Evolutionary conservation across 1,284 basidiomycete genomes (phyloP).

Genomic region (Cronartium ribicola): DNA sequence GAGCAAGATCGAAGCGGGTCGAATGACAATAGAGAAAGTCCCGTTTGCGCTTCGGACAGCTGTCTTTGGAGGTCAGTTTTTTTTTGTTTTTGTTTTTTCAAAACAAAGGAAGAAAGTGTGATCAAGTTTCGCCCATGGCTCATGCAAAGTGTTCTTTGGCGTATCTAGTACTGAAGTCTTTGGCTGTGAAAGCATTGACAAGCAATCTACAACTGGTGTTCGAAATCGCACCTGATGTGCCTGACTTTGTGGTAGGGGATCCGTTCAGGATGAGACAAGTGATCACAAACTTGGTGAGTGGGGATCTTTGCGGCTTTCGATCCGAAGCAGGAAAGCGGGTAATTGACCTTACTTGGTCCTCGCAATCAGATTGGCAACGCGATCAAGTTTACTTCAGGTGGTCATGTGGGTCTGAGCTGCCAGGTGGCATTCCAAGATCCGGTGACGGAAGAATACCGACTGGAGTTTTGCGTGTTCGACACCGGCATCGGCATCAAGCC

Average conservation of each 20-base stretch:
- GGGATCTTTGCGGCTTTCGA: too few relatives aligned
- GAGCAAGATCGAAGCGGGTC: conserved; percentile 96
- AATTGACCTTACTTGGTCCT: background rate
- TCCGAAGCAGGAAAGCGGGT: too few relatives aligned
- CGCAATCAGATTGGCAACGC: conserved; percentile 70
- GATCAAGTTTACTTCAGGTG: conserved; percentile 84
- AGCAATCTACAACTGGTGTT: conserved; percentile 96
- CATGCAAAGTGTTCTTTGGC: too few relatives aligned
- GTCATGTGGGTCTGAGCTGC: conserved; percentile 85
- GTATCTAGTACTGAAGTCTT: conserved; percentile 77
- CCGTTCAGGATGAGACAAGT: conserved; percentile 70
- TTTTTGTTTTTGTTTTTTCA: background rate
- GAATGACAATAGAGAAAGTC: conserved; percentile 99
- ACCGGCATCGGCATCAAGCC: conserved; percentile 99
- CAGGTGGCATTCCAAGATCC: conserved; percentile 62
- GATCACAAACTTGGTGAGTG: conserved; percentile 70
- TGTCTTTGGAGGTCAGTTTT: conserved; percentile 65
- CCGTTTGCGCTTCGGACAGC: conserved; percentile 96
- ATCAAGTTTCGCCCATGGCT: too few relatives aligned
- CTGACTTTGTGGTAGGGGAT: conserved; percentile 94
- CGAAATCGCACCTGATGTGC: conserved; percentile 91
- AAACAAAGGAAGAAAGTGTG: too few relatives aligned
- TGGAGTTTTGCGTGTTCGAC: conserved; percentile 96
- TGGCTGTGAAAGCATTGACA: conserved; percentile 95
- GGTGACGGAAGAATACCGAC: conserved; percentile 71